Conservation (phyloP, 106 monocot species). For the Phalaenopsis equestris region DNA sequence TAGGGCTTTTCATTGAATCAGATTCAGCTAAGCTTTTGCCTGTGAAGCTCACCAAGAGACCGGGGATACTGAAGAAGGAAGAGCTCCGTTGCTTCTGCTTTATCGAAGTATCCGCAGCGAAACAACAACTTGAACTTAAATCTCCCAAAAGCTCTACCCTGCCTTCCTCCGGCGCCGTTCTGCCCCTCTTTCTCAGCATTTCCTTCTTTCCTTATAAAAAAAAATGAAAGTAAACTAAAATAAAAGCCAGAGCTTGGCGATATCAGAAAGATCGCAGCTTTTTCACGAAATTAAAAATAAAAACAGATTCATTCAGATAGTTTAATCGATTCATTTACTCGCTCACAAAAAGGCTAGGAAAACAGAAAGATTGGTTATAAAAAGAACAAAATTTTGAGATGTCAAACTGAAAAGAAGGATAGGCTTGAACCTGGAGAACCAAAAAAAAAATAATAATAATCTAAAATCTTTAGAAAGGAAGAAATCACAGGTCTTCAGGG, state of each 20-base stretch:
- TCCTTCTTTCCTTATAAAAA: not conserved
- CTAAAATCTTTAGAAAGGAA: not conserved
- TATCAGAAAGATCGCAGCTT: not conserved
- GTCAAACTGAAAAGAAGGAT: not conserved
- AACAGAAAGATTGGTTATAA: not conserved
- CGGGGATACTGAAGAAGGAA: slow-evolving; percentile 47
- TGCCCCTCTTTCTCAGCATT: slow-evolving; percentile 54
- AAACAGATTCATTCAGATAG: not conserved
- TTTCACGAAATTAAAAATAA: not conserved
- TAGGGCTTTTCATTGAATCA: slow-evolving; percentile 62
- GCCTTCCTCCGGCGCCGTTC: slow-evolving; percentile 22
- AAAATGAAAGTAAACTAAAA: not conserved
- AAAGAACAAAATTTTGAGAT: not conserved
- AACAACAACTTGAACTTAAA: slow-evolving; percentile 22
- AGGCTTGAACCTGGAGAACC: not conserved
- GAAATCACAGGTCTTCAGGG: slow-evolving; percentile 2
- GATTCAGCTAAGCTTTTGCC: slow-evolving; percentile 27
- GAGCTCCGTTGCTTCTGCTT: slow-evolving; percentile 19
- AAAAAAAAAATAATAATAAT: not conserved
- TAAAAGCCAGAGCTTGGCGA: not conserved
- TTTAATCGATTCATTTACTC: not conserved
- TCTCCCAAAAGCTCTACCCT: slow-evolving; percentile 17
- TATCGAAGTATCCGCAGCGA: slow-evolving; percentile 10
- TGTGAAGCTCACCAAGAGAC: slow-evolving; percentile 49
- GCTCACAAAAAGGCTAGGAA: not conserved